phyloP scores from a whole-genome alignment of 768 basidiomycete species.

The Mycena crocata region DNA sequence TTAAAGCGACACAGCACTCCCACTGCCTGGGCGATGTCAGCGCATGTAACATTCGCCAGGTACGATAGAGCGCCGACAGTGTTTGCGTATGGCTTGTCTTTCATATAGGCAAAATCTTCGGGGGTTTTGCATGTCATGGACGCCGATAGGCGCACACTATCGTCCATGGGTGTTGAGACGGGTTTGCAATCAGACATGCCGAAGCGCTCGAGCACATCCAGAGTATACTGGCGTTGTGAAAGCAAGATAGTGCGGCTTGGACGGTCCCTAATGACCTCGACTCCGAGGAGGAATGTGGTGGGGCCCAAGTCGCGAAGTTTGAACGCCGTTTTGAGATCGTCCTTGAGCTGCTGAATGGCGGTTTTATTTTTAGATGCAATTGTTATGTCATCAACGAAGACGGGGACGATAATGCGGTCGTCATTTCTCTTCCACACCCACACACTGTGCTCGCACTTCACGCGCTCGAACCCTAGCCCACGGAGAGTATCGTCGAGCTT shows the following conservation, averaged over 20 bases:
- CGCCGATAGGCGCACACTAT: background rate
- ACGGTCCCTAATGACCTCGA: background rate
- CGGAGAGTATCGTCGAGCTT: conserved; percentile 30
- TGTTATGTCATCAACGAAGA: conserved; percentile 45
- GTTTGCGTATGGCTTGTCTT: background rate
- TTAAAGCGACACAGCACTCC: conserved; percentile 30
- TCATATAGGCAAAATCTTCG: background rate
- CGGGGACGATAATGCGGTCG: conserved; percentile 36
- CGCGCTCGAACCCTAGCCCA: conserved; percentile 38
- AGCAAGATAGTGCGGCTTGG: background rate
- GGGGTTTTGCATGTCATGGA: background rate
- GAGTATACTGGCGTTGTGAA: background rate
- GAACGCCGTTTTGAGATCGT: conserved; percentile 31
- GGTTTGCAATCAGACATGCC: background rate
- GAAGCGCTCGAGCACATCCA: background rate
- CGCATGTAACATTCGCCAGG: background rate
- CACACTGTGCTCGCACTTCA: conserved; percentile 41
- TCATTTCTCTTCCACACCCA: conserved; percentile 36
- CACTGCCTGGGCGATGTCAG: conserved; percentile 13
- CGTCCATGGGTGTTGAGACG: conserved; percentile 3
- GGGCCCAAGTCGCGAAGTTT: conserved; percentile 2
- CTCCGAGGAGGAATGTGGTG: conserved; percentile 2
- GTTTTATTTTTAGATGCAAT: conserved; percentile 29
- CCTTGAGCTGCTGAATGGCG: conserved; percentile 35
- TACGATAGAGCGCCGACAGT: background rate